phyloP scores from a whole-genome alignment of 192 early-diverging fungal genomes.

The Dimargaris xerosporica region DNA sequence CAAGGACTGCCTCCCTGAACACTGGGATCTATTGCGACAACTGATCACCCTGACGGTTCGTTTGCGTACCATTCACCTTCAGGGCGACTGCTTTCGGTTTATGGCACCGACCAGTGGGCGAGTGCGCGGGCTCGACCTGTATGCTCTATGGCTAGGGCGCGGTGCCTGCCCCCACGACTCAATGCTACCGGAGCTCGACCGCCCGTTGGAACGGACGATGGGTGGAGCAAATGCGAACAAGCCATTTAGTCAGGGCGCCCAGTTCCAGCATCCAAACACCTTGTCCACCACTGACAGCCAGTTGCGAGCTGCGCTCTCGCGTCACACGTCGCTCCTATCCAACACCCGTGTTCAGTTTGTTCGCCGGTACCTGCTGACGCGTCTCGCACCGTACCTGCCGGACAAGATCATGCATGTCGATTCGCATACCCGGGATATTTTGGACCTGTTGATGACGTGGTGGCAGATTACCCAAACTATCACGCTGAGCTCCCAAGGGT shows the following conservation, averaged over 20 bases:
- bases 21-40: background rate
- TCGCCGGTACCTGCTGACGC: background rate
- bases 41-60: background rate
- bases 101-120: background rate
- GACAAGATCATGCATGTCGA: background rate
- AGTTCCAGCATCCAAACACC: background rate
- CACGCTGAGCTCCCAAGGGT: too few species aligned
- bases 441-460: slow-evolving; percentile 5
- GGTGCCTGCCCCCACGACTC: too few species aligned
- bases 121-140: background rate
- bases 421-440: background rate
- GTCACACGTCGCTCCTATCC: background rate
- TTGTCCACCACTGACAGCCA: too few species aligned
- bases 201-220: background rate
- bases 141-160: background rate
- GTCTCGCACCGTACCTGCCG: background rate
- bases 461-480: slow-evolving; percentile 1
- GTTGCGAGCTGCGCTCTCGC: background rate
- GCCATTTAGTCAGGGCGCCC: background rate
- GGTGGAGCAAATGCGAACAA: background rate
- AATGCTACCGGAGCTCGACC: too few species aligned
- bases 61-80: background rate
- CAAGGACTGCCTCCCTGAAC: background rate
- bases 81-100: too few species aligned
- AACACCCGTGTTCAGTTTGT: background rate